Base-by-base conservation (phyloP, 1,139 yeast genomes). In the Candida labiduridarum region DNA sequence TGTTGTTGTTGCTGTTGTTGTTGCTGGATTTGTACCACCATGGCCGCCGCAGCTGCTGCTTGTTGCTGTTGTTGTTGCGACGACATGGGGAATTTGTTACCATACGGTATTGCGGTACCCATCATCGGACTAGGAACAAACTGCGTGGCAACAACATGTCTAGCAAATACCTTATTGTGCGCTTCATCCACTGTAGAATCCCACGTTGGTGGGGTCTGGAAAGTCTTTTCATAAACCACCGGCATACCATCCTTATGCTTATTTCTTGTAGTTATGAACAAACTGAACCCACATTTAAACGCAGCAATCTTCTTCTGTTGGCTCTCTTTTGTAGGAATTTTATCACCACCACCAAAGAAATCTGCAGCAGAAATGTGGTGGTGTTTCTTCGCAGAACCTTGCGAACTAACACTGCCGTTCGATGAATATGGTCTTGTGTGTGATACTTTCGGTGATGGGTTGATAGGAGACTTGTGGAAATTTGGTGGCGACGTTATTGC, bases 161-260 rank as follows among this genome's bases (percentile, higher is more conserved):
- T 51, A 19, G 83, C 76, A 67, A 81, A 81, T 48, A 79, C 63
- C 22, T 68, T 66, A 50, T 72, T 76, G 63, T 82, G 79, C 1
- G 84, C 72, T 49, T 77, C 82, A 45, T 83, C 87, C 25, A 78
- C 68, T 3, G 86, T 83, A 19, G 78, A 72, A 29, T 76, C 74
- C 96, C 96, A 89, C 0, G 94, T 86, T 48, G 96, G 96, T 4
- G 90, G 86, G 0, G 95, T 86, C 44, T 78, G 76, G 65, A 80
- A 89, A 1, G 96, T 84, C 57, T 77, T 82, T 57, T 85, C 94
- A 53, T 58, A 68, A 47, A 65, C 39, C 4, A 44, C 44, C 12
- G 47, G 44, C 56, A 54, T 57, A 11, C 67, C 66, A 11, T 64
- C 67, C n/a, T 69, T 71, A 36, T 67, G 65, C 38, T 69, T 74